Conservation (phyloP, 2,329 filamentous ascomycete genomes). For the Dactylellina sp. region DNA sequence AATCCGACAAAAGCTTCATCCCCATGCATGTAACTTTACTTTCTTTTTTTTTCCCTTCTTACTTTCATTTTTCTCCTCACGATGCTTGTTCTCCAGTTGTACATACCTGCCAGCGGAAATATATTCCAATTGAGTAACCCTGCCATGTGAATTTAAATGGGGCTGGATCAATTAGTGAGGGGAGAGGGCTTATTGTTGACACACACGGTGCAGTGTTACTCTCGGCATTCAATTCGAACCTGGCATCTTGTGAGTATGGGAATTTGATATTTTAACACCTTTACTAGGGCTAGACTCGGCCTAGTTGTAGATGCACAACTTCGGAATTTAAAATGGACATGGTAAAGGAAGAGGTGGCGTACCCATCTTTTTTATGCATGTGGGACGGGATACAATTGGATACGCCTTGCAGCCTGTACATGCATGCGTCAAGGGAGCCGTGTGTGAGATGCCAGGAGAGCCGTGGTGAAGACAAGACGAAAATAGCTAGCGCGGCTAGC, state of each 20-base stretch:
- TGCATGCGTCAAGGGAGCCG: conserved; percentile 39
- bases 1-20: conserved; percentile 2
- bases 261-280: conserved; percentile 24
- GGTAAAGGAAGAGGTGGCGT: conserved; percentile 37
- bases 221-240: conserved; percentile 19
- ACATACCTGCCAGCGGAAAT: conserved; percentile 29
- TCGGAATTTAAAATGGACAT: conserved; percentile 50
- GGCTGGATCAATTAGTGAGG: too few relatives aligned
- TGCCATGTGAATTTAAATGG: conserved; percentile 21
- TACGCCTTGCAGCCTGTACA: conserved; percentile 33
- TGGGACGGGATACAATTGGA: conserved; percentile 34
- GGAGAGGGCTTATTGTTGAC: too few relatives aligned
- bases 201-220: background rate
- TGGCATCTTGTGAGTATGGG: background rate
- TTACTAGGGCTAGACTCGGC: conserved; percentile 8
- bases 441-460: conserved; percentile 20
- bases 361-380: conserved; percentile 25
- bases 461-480: conserved; percentile 10
- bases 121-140: conserved; percentile 39
- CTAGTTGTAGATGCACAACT: conserved; percentile 37
- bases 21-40: too few relatives aligned
- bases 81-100: background rate
- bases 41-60: background rate
- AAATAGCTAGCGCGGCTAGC: conserved; percentile 6
- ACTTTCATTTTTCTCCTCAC: background rate